Evolutionary conservation across 2,329 filamentous ascomycete species (phyloP), one percentile per base, ranked within the genome.

Genomic region (Aureobasidium melanogenum): DNA sequence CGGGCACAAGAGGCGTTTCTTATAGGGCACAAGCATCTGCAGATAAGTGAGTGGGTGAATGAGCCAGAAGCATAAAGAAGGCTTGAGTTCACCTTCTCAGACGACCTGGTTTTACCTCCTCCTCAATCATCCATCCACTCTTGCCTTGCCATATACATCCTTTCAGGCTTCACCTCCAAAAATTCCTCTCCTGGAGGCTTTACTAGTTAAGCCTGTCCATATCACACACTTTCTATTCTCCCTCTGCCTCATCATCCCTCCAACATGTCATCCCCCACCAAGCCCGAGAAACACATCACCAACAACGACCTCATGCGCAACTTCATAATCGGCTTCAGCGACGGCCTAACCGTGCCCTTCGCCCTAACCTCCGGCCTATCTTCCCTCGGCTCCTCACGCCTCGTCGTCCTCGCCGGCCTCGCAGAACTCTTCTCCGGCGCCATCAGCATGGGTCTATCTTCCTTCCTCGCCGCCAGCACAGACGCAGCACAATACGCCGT

Each of bases 381-480:
- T 2, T 81, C 80, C 67, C 64, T 73, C 5, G 70, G 70, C 1
- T 64, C 63, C 4, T 64, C 69, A 7, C 68, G 68, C 26, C 61
- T 76, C 24, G 74, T 76, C 54, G 71, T 77, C 50, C 61, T 88
- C 65, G 88, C 86, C 56, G 88, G 88, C 7, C 77, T 89, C 32
- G 88, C 88, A 5, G 88, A 91, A 76, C 80, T 91, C 52, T 87
- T 89, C 69, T 86, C 86, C 0, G 88, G 88, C 19, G 84, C 86
- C 66, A 89, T 91, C 66, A 87, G 83, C 59, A 91, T 91, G 88
- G 88, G 88, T 1, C 77, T 91, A 6, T 87, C 88, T 26, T 88
- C 85, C 7, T 91, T 88, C 70, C 78, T 91, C 1, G 87, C 86
- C 9, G 86, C 85, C 30, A 76, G 79, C 44, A 84, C 82, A 0